Percentiles rank a stretch among this genome's conserved stretches.
These are phyloP conservation scores for Coemansia sp. DNA, from an alignment of 192 early-diverging fungal species.

Conservation along the genomic window DNA sequence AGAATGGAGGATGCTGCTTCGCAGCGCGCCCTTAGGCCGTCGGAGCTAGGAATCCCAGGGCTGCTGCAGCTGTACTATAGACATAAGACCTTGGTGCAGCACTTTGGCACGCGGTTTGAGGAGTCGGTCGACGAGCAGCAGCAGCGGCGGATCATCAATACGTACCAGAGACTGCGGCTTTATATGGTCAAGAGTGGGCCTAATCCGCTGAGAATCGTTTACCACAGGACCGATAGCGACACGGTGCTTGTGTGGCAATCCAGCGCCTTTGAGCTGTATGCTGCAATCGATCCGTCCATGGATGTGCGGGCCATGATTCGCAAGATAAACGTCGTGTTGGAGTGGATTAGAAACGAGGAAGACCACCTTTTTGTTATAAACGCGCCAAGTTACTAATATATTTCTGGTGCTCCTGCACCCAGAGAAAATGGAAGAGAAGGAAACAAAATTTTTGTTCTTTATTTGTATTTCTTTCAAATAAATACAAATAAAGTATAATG, in stretches of 20 bases:
- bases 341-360: constrained; percentile 75
- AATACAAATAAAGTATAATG: too few relatives aligned
- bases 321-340: constrained; percentile 63
- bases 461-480: constrained; percentile 8
- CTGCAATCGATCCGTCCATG: constrained; percentile 59
- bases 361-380: constrained; percentile 72
- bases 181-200: constrained; percentile 31
- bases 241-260: constrained; percentile 46
- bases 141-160: constrained; percentile 52
- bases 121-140: constrained; percentile 21
- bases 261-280: constrained; percentile 76
- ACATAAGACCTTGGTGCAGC: constrained; percentile 41
- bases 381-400: constrained; percentile 66
- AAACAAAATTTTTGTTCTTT: constrained; percentile 3
- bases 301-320: constrained; percentile 63
- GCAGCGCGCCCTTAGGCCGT: constrained; percentile 45
- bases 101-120: constrained; percentile 43
- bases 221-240: constrained; percentile 16
- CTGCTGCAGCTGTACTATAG: constrained; percentile 47
- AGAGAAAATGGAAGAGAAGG: too few relatives aligned
- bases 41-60: constrained; percentile 30
- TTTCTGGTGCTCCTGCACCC: too few relatives aligned
- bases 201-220: constrained; percentile 41
- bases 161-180: constrained; percentile 57
- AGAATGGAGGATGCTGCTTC: constrained; percentile 52